Evolutionary conservation across 257 asterid genomes (phyloP), one percentile per base, ranked within the genome.

Genomic region (Thymus quinquecostatus): DNA sequence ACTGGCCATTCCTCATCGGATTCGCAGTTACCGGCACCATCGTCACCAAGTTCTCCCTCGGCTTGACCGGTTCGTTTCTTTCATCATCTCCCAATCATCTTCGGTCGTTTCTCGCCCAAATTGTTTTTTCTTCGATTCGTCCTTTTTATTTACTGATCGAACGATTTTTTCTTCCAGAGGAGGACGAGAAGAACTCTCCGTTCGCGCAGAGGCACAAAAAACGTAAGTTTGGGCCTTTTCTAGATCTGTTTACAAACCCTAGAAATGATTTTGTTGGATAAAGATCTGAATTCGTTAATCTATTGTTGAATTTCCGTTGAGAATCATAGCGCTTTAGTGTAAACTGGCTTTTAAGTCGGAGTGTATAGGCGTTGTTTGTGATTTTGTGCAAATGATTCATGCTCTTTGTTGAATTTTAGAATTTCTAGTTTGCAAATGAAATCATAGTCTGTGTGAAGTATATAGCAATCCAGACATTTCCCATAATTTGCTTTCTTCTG

Each of bases 11-110:
- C 70, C 74, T 77, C 6, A 10, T 71, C 27, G 81, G 81, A 65
- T 77, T 77, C 45, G 81, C 74, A 13, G 64, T 71, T 29, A 71
- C 81, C 12, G 81, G 81, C 41, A 28, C 77, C 69, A 65, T 77
- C 12, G 63, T 83, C 77, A 83, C 87, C 33, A 83, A 83, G 81
- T 2, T 83, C 2, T 75, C 87, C 30, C 82, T 80, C 63, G 54
- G 80, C 51, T 85, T 83, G 69, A 83, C 85, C 10, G 87, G 87
- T 83, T 49, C 41, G 79, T 77, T 58, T 68, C 8, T 14, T 27
- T 21, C 12, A 10, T 11, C 10, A 2, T 41, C 55, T 14, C 13
- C 66, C 40, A 10, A 11, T 6, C 38, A 32, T 48, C 9, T 8
- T 55, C 34, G 11, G 11, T 9, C 53, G 3, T 7, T 30, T n/a